A percentile compares a stretch with the other conserved stretches of the same genome.
Evolutionary conservation across 1,284 basidiomycete genomes (phyloP).

Genomic region (Sporisorium scitamineum): DNA sequence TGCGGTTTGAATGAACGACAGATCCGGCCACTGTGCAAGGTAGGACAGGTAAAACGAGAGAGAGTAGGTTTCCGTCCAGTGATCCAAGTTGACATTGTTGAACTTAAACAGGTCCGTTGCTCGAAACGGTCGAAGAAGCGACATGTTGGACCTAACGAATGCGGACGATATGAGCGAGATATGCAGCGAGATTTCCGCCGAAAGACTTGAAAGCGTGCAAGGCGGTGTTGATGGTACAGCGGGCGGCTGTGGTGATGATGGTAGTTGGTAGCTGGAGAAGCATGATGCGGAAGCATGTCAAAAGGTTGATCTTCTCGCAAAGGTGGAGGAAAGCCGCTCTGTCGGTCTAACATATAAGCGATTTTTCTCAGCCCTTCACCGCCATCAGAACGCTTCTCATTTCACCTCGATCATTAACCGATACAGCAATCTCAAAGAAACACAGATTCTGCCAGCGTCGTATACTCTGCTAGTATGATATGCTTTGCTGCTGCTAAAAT

Average conservation of each 20-base stretch:
- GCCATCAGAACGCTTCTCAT: neutral
- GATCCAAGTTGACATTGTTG: slow-evolving; percentile 91
- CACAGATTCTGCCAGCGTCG: neutral
- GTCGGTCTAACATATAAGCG: neutral
- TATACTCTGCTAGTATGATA: neutral
- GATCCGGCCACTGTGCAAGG: slow-evolving; percentile 87
- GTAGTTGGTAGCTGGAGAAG: neutral
- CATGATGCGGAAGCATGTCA: neutral
- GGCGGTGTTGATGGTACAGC: neutral
- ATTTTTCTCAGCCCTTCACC: neutral
- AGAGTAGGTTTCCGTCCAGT: slow-evolving; percentile 93
- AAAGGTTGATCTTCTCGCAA: neutral
- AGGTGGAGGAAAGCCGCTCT: neutral
- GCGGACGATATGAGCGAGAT: too few relatives aligned
- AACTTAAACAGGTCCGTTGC: slow-evolving; percentile 90
- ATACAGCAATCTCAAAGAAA: neutral
- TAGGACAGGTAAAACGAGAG: slow-evolving; percentile 88
- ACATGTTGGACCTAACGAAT: too few relatives aligned
- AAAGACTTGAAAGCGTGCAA: too few relatives aligned
- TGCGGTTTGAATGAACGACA: slow-evolving; percentile 83
- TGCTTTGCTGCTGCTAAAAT: neutral
- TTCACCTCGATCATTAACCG: neutral
- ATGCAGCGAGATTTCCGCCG: too few relatives aligned
- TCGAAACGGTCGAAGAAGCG: slow-evolving; percentile 82
- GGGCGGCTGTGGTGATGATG: neutral